Evolutionary conservation across 2,329 filamentous ascomycete genomes (phyloP).

Genomic region (Ophiocordyceps camponoti-leonardi): DNA sequence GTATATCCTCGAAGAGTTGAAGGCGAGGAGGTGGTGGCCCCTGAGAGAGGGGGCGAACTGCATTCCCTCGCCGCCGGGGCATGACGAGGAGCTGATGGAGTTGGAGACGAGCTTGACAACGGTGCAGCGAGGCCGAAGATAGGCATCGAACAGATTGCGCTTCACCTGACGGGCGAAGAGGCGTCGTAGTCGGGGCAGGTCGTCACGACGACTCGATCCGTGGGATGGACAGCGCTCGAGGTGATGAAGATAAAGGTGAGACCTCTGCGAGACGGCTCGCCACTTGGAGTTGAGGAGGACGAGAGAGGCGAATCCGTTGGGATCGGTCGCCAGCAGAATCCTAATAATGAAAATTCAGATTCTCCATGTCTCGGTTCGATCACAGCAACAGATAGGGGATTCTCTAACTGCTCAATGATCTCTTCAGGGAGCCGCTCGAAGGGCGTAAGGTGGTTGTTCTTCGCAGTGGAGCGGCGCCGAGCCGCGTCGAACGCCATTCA

Average conservation of each 20-base stretch:
- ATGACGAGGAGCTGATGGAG: conserved; percentile 68
- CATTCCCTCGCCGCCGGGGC: conserved; percentile 70
- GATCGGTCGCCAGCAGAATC: conserved; percentile 41
- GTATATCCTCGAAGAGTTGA: conserved; percentile 74
- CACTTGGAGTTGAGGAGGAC: conserved; percentile 48
- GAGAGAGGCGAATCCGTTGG: conserved; percentile 50
- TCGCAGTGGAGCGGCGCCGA: neutral
- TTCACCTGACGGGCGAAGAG: conserved; percentile 56
- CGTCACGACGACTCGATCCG: conserved; percentile 29
- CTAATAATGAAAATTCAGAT: conserved; percentile 16
- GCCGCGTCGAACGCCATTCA: neutral
- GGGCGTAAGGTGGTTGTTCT: conserved; percentile 5
- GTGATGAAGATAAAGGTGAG: conserved; percentile 45
- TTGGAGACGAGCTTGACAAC: conserved; percentile 68
- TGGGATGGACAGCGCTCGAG: conserved; percentile 44
- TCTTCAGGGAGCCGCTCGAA: conserved; percentile 47
- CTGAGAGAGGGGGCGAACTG: conserved; percentile 65
- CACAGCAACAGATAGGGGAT: neutral
- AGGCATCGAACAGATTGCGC: conserved; percentile 62
- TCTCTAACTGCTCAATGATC: conserved; percentile 49
- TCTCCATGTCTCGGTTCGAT: neutral
- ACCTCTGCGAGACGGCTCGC: conserved; percentile 44
- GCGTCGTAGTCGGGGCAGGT: conserved; percentile 43
- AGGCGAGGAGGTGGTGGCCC: conserved; percentile 59
- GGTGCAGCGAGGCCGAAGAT: conserved; percentile 51